Evolutionary conservation across 78 protist species (phyloP), one percentile per base, ranked within the genome.

Genomic region (Chrysochromulina parva): DNA sequence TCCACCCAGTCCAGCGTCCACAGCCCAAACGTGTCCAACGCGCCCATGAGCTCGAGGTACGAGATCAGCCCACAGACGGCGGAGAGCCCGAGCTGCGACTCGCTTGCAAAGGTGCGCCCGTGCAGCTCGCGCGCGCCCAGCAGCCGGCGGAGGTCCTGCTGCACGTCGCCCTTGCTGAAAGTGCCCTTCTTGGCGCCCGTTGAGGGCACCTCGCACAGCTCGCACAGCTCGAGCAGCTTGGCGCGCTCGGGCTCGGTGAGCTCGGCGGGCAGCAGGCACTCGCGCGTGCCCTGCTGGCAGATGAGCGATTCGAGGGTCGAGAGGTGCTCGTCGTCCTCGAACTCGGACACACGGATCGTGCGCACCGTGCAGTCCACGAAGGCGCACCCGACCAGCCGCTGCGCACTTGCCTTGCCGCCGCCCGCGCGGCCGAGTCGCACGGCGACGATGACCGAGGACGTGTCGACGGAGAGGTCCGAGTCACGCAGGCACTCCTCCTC

Each of bases 1-100:
- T 78, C 86, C 26, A 19, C 47, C 57, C n/a, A 38, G 14, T 50
- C 85, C 16, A 76, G 85, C 6, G 4, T 0, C 85, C 85, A 76
- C 57, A 81, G 87, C n/a, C 93, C 95, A 74, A 73, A 91, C 57
- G 90, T 88, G 7, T 9, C 66, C 52, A 28, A 71, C 58, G 94
- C 94, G 1, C 82, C 28, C 90, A 89, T 58, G 50, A 95, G 92
- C 82, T 96, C 93, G 54, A 97, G 91, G 88, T 94, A 94, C n/a
- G 82, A 57, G 62, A 96, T 87, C 67, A 95, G 48, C 26, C 48
- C 86, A 60, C 96, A 90, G 17, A 92, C 58, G 13, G 88, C 48
- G 0, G 96, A 90, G 20, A 81, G 78, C 90, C 93, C 76, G 11
- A 95, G 96, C 48, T 53, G 60, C 53, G 76, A 82, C 85, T 81